Conservation (phyloP, 371 early-diverging fungal species). For the Mortierella sp. region DNA sequence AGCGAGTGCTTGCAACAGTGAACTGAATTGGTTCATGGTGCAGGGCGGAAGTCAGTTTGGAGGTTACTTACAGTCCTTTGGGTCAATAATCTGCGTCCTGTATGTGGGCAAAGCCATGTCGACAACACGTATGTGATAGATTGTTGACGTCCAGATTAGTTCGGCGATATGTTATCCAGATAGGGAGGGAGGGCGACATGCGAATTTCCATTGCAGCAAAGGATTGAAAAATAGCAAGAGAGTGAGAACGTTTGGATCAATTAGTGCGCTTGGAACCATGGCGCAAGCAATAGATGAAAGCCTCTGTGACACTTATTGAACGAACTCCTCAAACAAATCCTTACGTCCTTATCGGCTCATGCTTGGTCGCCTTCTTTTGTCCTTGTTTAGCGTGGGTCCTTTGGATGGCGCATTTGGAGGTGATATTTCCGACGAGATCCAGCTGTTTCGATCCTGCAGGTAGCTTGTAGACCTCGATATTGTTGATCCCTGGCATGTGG, state of each 20-base stretch:
- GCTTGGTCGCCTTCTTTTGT: slow-evolving; percentile 42
- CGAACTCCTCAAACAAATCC: background rate
- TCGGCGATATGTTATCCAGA: background rate
- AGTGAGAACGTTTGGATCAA: background rate
- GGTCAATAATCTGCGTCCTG: slow-evolving; percentile 43
- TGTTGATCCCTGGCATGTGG: slow-evolving; percentile 30
- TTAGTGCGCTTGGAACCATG: background rate
- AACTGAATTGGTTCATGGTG: background rate
- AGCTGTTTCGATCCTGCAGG: slow-evolving; percentile 36
- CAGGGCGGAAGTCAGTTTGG: background rate
- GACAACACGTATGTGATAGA: background rate
- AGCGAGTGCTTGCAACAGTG: background rate
- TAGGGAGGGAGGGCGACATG: background rate
- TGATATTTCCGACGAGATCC: slow-evolving; percentile 48
- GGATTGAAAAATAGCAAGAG: background rate
- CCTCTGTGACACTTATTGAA: background rate
- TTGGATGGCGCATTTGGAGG: slow-evolving; percentile 46
- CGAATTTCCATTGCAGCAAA: background rate
- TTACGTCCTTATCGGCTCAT: slow-evolving; percentile 48
- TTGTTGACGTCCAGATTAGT: background rate
- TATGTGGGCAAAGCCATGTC: background rate
- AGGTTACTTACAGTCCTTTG: slow-evolving; percentile 43
- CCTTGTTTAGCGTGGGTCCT: slow-evolving; percentile 40
- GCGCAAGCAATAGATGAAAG: background rate
- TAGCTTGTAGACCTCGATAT: slow-evolving; percentile 42